phyloP scores from a whole-genome alignment of 441 rosid genomes.

The Pelargonium australe region DNA sequence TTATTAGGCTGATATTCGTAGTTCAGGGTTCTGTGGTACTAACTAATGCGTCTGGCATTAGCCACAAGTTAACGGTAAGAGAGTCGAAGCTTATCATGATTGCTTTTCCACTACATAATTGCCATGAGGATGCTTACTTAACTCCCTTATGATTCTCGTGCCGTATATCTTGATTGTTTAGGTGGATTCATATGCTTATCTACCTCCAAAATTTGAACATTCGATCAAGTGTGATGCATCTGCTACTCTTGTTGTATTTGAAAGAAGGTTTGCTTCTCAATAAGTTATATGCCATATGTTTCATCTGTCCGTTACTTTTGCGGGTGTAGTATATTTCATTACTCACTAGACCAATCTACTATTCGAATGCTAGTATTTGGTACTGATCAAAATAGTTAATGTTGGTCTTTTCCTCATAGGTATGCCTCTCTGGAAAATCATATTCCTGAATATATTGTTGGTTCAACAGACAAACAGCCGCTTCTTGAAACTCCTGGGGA shows the following conservation, averaged over 20 bases:
- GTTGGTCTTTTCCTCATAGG: constrained; percentile 31
- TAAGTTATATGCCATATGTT: neutral
- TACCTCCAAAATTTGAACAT: constrained; percentile 68
- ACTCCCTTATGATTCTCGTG: neutral
- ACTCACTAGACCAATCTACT: constrained; percentile 9
- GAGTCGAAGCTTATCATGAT: constrained; percentile 1
- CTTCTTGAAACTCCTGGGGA: constrained; percentile 89
- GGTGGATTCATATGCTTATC: constrained; percentile 86
- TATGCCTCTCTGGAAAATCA: constrained; percentile 45
- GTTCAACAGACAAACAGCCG: constrained; percentile 75
- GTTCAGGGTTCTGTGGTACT: constrained; percentile 60
- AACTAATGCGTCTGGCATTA: constrained; percentile 35
- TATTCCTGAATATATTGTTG: constrained; percentile 51
- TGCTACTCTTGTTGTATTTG: constrained; percentile 65
- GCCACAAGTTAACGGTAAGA: constrained; percentile 48
- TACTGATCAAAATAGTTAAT: constrained; percentile 2
- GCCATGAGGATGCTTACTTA: too few relatives aligned
- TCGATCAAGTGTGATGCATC: constrained; percentile 44
- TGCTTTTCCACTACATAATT: neutral
- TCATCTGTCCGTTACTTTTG: neutral
- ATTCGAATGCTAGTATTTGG: neutral
- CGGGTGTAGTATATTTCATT: constrained; percentile 5
- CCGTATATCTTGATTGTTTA: constrained; percentile 20
- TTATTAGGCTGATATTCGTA: constrained; percentile 63
- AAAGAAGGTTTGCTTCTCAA: constrained; percentile 48